Evolutionary conservation across 345 rosid genomes (phyloP).

Genomic region (Dipteronia dyeriana): DNA sequence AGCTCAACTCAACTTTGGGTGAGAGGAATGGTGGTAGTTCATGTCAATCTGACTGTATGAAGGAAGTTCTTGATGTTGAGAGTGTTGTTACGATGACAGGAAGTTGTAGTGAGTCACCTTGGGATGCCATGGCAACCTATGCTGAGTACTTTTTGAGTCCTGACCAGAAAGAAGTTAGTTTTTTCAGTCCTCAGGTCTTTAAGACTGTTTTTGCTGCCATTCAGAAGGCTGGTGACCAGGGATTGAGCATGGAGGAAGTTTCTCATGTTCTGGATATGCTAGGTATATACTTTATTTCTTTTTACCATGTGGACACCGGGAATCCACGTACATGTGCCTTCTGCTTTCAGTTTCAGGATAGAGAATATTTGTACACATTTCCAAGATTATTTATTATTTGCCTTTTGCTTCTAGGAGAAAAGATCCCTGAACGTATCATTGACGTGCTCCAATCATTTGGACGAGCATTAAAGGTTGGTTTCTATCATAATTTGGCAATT

Average conservation of each 20-base stretch:
- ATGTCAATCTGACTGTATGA: slow-evolving; percentile 35
- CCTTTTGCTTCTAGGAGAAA: slow-evolving; percentile 50
- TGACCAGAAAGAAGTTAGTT: slow-evolving; percentile 32
- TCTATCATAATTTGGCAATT: slow-evolving; percentile 8
- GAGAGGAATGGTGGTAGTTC: slow-evolving; percentile 28
- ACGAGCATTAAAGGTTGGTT: slow-evolving; percentile 73
- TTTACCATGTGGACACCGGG: background rate
- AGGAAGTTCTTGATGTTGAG: slow-evolving; percentile 39
- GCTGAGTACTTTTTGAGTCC: slow-evolving; percentile 45
- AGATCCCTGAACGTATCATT: slow-evolving; percentile 40
- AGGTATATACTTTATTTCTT: slow-evolving; percentile 32
- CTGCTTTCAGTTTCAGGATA: background rate
- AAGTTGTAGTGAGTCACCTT: slow-evolving; percentile 48
- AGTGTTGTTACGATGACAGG: slow-evolving; percentile 36
- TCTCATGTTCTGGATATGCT: slow-evolving; percentile 40
- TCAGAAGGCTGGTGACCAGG: slow-evolving; percentile 96
- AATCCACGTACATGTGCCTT: background rate
- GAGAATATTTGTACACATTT: background rate
- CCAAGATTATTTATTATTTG: slow-evolving; percentile 24
- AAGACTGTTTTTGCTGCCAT: slow-evolving; percentile 54
- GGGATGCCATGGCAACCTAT: slow-evolving; percentile 78
- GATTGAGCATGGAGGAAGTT: slow-evolving; percentile 70
- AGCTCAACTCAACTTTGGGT: slow-evolving; percentile 26
- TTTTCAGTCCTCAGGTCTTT: slow-evolving; percentile 51
- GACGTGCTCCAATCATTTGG: slow-evolving; percentile 87